These are phyloP conservation scores for Corinectria fuckeliana DNA, from an alignment of 2,329 filamentous ascomycete species.

Conservation along the genomic window DNA sequence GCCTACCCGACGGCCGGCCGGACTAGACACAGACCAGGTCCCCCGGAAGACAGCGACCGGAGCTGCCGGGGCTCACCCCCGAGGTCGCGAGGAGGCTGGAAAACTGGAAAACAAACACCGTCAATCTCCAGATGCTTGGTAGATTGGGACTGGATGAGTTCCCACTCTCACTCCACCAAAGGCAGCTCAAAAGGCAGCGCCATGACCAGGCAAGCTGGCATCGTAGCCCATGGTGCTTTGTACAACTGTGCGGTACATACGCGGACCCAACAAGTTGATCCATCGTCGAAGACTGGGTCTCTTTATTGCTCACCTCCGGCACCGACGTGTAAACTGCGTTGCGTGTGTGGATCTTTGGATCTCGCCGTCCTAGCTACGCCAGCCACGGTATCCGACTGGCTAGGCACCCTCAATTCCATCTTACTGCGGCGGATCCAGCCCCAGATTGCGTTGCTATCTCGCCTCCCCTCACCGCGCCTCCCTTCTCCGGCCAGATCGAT, in stretches of 20 bases:
- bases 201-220: conserved; percentile 2
- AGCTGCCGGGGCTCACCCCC: conserved; percentile 20
- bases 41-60: conserved; percentile 12
- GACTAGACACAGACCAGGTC: conserved; percentile 9
- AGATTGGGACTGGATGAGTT: conserved; percentile 26
- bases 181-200: conserved; percentile 1
- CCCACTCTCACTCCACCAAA: conserved; percentile 16
- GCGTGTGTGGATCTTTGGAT: conserved; percentile 25
- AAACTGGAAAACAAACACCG: conserved; percentile 27
- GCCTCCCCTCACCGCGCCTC: conserved; percentile 13
- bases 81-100: conserved; percentile 32
- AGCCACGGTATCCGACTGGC: conserved; percentile 32
- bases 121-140: conserved; percentile 36
- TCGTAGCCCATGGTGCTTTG: not conserved
- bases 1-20: conserved; percentile 3
- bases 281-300: not conserved
- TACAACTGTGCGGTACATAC: not conserved
- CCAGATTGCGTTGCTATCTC: conserved; percentile 24
- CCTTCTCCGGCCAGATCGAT: conserved; percentile 12
- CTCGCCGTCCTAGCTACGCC: conserved; percentile 21
- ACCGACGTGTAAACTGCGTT: not conserved
- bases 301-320: not conserved
- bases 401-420: conserved; percentile 25
- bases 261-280: not conserved
- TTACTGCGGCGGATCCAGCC: conserved; percentile 4